Conservation (phyloP, 2,329 filamentous ascomycete species). For the Arthrobotrys megalospora region DNA sequence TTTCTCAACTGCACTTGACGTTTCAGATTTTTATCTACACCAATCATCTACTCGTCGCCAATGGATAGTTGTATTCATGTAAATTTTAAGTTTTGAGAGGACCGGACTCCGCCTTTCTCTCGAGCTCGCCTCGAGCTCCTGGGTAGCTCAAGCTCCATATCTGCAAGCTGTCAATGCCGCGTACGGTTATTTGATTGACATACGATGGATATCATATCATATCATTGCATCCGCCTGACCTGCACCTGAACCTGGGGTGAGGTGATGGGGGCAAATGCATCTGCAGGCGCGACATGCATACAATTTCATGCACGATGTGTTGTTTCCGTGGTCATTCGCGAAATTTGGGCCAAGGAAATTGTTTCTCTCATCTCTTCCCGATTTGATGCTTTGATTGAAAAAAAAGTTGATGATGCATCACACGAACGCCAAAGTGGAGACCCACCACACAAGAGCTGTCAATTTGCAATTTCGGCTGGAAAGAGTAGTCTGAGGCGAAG, state of each 20-base stretch:
- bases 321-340: constrained; percentile 56
- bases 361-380: constrained; percentile 20
- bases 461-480: constrained; percentile 30
- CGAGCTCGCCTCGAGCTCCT: constrained; percentile 28
- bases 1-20: constrained; percentile 39
- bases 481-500: constrained; percentile 29
- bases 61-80: neutral
- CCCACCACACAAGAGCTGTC: constrained; percentile 22
- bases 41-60: constrained; percentile 31
- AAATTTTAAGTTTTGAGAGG: neutral
- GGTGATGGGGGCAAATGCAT: constrained; percentile 32
- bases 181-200: constrained; percentile 7
- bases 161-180: constrained; percentile 19
- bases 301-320: constrained; percentile 61
- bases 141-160: constrained; percentile 18
- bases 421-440: constrained; percentile 15
- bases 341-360: constrained; percentile 17
- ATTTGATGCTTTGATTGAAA: constrained; percentile 29
- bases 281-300: constrained; percentile 53
- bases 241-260: constrained; percentile 24
- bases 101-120: constrained; percentile 28
- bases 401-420: constrained; percentile 19
- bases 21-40: constrained; percentile 29
- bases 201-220: constrained; percentile 31
- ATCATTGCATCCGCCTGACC: constrained; percentile 33